Conservation (phyloP, 805 yeast genomes). For the Candida mattraensis region DNA sequence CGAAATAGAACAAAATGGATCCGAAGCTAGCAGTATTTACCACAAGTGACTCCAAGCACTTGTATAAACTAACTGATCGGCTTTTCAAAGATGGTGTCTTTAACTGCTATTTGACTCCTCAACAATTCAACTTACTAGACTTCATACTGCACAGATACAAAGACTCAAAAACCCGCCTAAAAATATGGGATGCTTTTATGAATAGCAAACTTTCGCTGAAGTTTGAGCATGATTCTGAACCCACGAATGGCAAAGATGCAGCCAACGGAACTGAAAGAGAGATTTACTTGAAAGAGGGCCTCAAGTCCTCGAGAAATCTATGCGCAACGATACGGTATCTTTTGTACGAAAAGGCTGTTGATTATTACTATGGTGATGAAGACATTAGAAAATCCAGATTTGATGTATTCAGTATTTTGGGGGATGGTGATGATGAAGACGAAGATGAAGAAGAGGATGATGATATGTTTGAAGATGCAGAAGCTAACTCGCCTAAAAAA, state of each 20-base stretch:
- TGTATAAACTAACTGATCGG: slow-evolving; percentile 36
- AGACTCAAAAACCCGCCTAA: slow-evolving; percentile 8
- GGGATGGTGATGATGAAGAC: slow-evolving; percentile 32
- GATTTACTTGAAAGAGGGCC: slow-evolving; percentile 46
- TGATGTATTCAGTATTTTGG: slow-evolving; percentile 22
- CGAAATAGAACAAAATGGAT: slow-evolving; percentile 8
- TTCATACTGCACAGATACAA: slow-evolving; percentile 39
- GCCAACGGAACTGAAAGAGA: slow-evolving; percentile 29
- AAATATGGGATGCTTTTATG: slow-evolving; percentile 48
- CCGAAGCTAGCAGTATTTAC: slow-evolving; percentile 17
- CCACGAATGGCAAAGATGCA: neutral
- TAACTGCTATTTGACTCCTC: slow-evolving; percentile 52
- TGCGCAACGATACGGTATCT: slow-evolving; percentile 67
- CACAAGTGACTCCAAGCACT: slow-evolving; percentile 25
- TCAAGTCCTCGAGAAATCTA: slow-evolving; percentile 49
- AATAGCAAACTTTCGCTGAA: slow-evolving; percentile 37
- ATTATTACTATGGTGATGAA: slow-evolving; percentile 28
- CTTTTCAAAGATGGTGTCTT: slow-evolving; percentile 41
- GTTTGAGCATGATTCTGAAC: slow-evolving; percentile 25
- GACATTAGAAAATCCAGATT: slow-evolving; percentile 8
- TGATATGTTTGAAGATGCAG: slow-evolving; percentile 24
- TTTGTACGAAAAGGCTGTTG: slow-evolving; percentile 71
- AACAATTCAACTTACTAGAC: slow-evolving; percentile 52
- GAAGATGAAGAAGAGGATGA: slow-evolving; percentile 33
- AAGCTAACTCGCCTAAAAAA: slow-evolving; percentile 8